Base-by-base conservation (phyloP, 2,329 filamentous ascomycete species). In the Cladosporium sp. region DNA sequence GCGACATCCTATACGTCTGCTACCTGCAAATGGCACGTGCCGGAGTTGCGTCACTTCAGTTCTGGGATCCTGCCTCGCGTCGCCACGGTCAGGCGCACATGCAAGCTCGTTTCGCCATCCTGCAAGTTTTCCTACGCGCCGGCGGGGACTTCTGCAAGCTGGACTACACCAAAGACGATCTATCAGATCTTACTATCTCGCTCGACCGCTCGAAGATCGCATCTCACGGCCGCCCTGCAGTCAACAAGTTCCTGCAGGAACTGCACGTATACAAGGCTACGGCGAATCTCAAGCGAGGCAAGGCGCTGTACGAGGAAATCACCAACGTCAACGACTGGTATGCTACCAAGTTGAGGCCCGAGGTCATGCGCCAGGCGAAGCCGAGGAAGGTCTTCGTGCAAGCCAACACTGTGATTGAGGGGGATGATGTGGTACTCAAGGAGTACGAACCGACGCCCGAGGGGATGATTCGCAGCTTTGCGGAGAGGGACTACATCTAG, bases 1-100 rank as follows among this genome's bases (percentile, higher is more conserved):
- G 90, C 41, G 87, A 95, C 65, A 83, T 98, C 6, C 81, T 97
- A 7, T 96, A 92, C 64, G 83, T 85, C 0, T 85, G 87, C 2
- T 98, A 97, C 69, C 80, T 98, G 9, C 84, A 85, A 60, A 97
- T 98, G 92, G 93, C 93, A 11, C 83, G 91, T 35, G 89, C 90
- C n/a, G 93, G 93, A 56, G 77, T 98, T 42, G 82, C 84, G 5
- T 87, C 91, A 1, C 79, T 97, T 18, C 92, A 97, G 68, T 89
- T 93, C 77, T 97, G 90, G 90, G 90, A 96, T 64, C 90, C 90
- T 5, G 91, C 91, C 74, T 84, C 80, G 62, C 78, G 41, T 42
- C 49, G 44, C 50, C 50, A 58, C 40, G 81, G 52, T 19, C 52
- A 54, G 13, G 52, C 87, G 58, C 90, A 95, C 67, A 95, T 89